phyloP scores from a whole-genome alignment of 2,329 filamentous ascomycete species.

The Pyrenochaeta sp. region DNA sequence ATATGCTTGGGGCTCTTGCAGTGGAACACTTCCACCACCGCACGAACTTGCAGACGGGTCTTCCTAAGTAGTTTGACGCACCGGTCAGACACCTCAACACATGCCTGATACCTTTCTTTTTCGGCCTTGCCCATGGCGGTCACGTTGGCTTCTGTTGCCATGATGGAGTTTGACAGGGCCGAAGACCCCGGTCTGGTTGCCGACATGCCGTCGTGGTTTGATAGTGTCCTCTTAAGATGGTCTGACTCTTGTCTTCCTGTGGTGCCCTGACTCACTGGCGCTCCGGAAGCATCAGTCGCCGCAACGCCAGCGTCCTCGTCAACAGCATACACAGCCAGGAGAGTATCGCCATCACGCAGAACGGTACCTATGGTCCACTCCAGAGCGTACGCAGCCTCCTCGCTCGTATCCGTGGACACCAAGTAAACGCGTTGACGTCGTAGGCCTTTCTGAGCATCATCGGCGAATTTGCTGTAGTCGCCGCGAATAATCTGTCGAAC shows the following conservation, averaged over 20 bases:
- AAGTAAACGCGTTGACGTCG: conserved; percentile 87
- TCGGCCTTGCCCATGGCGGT: conserved; percentile 63
- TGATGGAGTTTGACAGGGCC: conserved; percentile 45
- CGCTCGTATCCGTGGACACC: conserved; percentile 93
- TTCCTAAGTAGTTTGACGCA: conserved; percentile 88
- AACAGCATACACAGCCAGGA: conserved; percentile 91
- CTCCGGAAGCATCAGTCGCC: conserved; percentile 58
- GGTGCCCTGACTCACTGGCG: conserved; percentile 74
- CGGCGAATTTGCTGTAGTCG: conserved; percentile 78
- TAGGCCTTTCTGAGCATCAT: conserved; percentile 79
- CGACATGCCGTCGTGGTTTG: conserved; percentile 50
- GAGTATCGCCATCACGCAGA: conserved; percentile 88
- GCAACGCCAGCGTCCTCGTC: conserved; percentile 76
- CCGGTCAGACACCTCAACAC: conserved; percentile 83
- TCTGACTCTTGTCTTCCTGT: conserved; percentile 76
- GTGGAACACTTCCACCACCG: conserved; percentile 95
- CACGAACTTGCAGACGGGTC: conserved; percentile 88
- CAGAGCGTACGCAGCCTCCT: conserved; percentile 91
- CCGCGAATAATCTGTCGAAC: conserved; percentile 91
- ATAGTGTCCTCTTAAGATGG: conserved; percentile 71
- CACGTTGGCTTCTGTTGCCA: conserved; percentile 45
- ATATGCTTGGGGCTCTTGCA: conserved; percentile 98
- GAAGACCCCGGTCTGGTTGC: conserved; percentile 33
- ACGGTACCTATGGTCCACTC: conserved; percentile 99
- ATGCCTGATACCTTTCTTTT: conserved; percentile 79